Evolutionary conservation across 2,329 filamentous ascomycete genomes (phyloP), one percentile per base, ranked within the genome.

Genomic region (Malbranchea zuffiana): DNA sequence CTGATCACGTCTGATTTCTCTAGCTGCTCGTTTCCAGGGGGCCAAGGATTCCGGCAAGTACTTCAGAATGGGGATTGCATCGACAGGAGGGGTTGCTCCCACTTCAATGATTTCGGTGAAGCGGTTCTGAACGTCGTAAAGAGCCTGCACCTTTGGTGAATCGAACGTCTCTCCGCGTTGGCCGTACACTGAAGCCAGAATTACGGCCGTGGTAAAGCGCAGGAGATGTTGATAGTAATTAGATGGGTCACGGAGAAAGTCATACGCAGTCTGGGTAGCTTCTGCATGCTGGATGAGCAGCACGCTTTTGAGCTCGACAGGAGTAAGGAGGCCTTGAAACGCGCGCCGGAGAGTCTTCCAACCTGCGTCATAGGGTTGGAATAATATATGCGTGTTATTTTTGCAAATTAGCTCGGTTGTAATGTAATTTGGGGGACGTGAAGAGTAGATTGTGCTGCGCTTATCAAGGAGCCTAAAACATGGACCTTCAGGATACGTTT

Each of bases 281-380:
- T 49, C 47, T 6, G 47, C 43, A 3, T 43, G 32, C 25, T 47
- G 45, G 5, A 49, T 33, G 4, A 45, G 46, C 15, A 44, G 31
- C 6, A 46, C 21, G 10, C 44, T 41, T 19, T 24, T 21, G 11
- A 46, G 31, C 15, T 42, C 34, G 17, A 25, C 27, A n/a, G 34
- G 23, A 19, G 24, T 33, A 12, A 44, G 25, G 2, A 44, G n/a
- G 11, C 29, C 39, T 15, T 39, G 39, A 3, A 35, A 15, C 7
- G 32, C 41, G 19, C 40, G 21, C 12, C 32, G 16, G 29, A 38
- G 13, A 32, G 20, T 20, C 26, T 34, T 35, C 39, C 39, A 44
- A 5, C 19, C 21, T 12, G 40, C 32, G 10, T 36, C 44, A 11
- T 44, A 32, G 11, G 43, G 37, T 15, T 39, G 35, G 13, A 34